Base-by-base conservation (phyloP, 805 yeast species). In the Lipomyces sp. region DNA sequence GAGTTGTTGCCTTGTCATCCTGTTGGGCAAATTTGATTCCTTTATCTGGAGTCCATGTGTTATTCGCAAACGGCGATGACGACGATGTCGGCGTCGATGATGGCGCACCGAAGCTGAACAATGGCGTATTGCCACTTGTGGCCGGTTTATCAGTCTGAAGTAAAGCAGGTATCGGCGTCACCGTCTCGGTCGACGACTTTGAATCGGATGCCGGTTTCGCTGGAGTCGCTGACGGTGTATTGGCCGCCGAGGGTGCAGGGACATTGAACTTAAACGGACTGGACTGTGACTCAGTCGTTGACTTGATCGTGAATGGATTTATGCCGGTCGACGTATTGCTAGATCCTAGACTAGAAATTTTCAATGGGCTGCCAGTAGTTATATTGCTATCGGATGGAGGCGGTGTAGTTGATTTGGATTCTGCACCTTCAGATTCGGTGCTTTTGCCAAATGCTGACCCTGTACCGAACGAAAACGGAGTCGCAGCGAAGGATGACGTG, bases 21-120 rank as follows among this genome's bases (percentile, higher is more conserved):
- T 34, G 61, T 2, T 73, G 24, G 24, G 24, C 75, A 64, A 76
- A 76, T 62, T 74, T 76, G 66, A 76, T 74, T 7, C 75, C 77
- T 64, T 74, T 74, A 11, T 71, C 75, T 3, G 78, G 78, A 3
- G 76, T 62, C 78, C 78, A 76, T 1, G 74, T 70, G 65, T 73
- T 62, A 59, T 61, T 60, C 7, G 65, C 60, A 34, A 45, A 37
- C 7, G 64, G 39, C 11, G 64, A 33, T 13, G 66, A 24, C n/a
- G 61, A 33, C 34, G 59, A 39, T 18, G 45, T 7, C 18, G 24
- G 18, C 8, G 33, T 3, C 34, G 59, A 39, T 18, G 45, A 15
- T 18, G 24, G 18, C 8, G 33, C 10, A 29, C 48, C 24, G 29
- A n/a, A 39, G 11, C 33, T 58, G 45, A 65, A 65, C 32, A 60